A percentile compares a stretch with the other conserved stretches of the same genome.
Conservation (phyloP, 208 protist genomes). For the Tritrichomonas foetus region DNA sequence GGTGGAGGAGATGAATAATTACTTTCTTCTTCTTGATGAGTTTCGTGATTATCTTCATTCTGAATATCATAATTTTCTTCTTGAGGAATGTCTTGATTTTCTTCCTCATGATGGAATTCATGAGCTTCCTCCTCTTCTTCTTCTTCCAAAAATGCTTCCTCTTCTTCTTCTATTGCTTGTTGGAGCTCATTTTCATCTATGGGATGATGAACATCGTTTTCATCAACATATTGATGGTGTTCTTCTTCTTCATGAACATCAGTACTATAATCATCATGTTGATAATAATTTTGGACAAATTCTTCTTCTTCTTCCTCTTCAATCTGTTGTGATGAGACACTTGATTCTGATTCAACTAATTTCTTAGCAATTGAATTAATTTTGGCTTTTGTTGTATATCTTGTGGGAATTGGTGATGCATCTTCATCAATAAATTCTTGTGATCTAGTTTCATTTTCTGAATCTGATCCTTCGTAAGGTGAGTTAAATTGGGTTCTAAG, state of each 20-base stretch:
- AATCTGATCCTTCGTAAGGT: background rate
- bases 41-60: background rate
- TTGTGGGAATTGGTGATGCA: background rate
- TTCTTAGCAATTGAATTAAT: background rate
- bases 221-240: too few relatives aligned
- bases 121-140: background rate
- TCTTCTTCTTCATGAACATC: too few relatives aligned
- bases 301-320: slow-evolving; percentile 18
- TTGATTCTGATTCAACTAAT: background rate
- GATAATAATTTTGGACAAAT: too few relatives aligned
- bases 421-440: background rate
- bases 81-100: background rate
- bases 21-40: background rate
- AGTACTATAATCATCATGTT: too few relatives aligned
- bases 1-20: too few relatives aligned
- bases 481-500: background rate
- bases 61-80: background rate
- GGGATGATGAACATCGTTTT: too few relatives aligned
- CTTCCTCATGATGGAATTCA: background rate
- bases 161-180: too few relatives aligned
- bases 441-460: background rate
- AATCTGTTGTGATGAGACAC: background rate
- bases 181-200: too few relatives aligned
- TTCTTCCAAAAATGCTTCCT: too few relatives aligned
- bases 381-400: background rate